A percentile compares a stretch with the other conserved stretches of the same genome.
phyloP scores from a whole-genome alignment of 352 stramenopile genomes.

The Phytophthora lateralis region DNA sequence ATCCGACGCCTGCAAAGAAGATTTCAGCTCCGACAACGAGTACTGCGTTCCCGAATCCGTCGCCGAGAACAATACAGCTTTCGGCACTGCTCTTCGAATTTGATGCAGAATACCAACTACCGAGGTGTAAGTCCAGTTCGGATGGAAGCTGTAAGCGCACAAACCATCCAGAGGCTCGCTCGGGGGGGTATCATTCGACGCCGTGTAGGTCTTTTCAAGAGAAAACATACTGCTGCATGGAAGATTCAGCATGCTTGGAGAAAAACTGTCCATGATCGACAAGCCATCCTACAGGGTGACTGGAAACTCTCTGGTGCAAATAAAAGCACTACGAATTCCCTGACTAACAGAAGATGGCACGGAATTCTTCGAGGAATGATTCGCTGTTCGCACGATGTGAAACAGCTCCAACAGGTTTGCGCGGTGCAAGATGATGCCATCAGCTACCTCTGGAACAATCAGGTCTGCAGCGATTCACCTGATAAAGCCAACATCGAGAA shows the following conservation, averaged over 20 bases:
- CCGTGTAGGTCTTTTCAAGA: conserved; percentile 13
- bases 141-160: conserved; percentile 13
- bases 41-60: conserved; percentile 13
- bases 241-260: conserved; percentile 39
- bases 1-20: conserved; percentile 19
- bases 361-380: conserved; percentile 17
- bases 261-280: conserved; percentile 2
- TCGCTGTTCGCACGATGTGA: conserved; percentile 36
- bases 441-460: conserved; percentile 21
- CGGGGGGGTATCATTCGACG: conserved; percentile 32
- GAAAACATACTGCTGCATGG: conserved; percentile 9
- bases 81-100: conserved; percentile 28
- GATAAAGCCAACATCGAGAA: conserved; percentile 3
- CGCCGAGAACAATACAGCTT: conserved; percentile 31
- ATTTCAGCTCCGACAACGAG: conserved; percentile 10
- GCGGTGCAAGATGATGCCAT: conserved; percentile 52
- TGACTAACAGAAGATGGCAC: conserved; percentile 3
- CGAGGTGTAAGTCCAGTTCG: conserved; percentile 2
- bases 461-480: not conserved
- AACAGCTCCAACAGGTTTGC: conserved; percentile 52
- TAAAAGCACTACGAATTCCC: not conserved
- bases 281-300: conserved; percentile 8
- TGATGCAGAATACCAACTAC: conserved; percentile 6
- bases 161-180: conserved; percentile 28
- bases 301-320: conserved; percentile 3